phyloP scores from a whole-genome alignment of 306 rosid species.

The Cucumis melo region DNA sequence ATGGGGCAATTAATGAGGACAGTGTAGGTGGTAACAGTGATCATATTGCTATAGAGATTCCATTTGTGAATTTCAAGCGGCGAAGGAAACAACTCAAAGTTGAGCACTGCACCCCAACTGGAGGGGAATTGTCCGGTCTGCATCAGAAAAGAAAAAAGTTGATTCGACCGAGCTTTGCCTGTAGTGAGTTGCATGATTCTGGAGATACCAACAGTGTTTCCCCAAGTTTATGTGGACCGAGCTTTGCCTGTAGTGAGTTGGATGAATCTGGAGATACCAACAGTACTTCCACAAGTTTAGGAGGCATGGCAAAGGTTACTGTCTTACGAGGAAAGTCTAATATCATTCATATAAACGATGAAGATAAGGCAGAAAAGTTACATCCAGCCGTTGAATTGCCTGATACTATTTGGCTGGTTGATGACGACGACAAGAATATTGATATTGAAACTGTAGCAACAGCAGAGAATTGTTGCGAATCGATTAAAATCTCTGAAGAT shows the following conservation, averaged over 20 bases:
- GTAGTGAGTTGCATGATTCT: conserved; percentile 13
- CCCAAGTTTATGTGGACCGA: conserved; percentile 24
- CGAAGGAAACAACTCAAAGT: conserved; percentile 27
- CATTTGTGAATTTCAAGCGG: conserved; percentile 19
- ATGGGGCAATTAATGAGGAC: conserved; percentile 5
- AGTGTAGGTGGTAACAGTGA: conserved; percentile 4
- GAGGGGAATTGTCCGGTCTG: conserved; percentile 5
- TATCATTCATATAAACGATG: conserved; percentile 3
- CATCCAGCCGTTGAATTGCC: conserved; percentile 4
- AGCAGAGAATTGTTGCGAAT: background rate
- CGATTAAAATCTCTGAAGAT: background rate
- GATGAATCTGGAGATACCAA: conserved; percentile 8
- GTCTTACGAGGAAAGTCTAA: conserved; percentile 1
- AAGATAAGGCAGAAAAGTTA: background rate
- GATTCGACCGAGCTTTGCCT: conserved; percentile 39
- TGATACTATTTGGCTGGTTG: conserved; percentile 1
- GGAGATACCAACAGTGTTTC: conserved; percentile 5
- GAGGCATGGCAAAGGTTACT: conserved; percentile 7
- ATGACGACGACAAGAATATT: conserved; percentile 10
- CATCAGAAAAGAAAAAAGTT: conserved; percentile 38
- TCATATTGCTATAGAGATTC: background rate
- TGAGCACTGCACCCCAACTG: conserved; percentile 10
- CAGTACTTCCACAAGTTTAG: conserved; percentile 6
- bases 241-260: conserved; percentile 20
- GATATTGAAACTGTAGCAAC: conserved; percentile 9